Base-by-base conservation (phyloP, 2,329 filamentous ascomycete species). In the Botryosphaeria dothidea region DNA sequence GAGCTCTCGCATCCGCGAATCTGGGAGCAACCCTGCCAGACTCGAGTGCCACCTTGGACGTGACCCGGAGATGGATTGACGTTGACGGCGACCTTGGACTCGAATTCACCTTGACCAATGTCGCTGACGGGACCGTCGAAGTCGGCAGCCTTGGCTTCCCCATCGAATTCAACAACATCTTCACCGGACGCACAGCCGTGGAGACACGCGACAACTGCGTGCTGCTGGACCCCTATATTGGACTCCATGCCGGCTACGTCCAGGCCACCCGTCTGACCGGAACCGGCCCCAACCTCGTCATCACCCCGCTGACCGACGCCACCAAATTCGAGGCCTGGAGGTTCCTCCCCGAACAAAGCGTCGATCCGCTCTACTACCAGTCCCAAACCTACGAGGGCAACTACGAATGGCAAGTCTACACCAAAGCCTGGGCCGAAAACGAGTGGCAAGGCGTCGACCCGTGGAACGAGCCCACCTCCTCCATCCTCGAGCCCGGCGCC, bases 161-260 rank as follows among this genome's bases (percentile, higher is more conserved):
- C 0, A 80, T 85, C 21, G 84, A 86, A 70, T 86, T 88, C 76
- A 88, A 88, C 75, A 88, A 83, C 71, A 87, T 88, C 68, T 88
- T 88, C 69, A 86, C 81, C 13, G 77, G 78, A 49, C 80, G 84
- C 8, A 72, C 75, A 1, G 80, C 84, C 0, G 74, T 75, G 2
- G 80, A 85, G 6, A 86, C 82, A 6, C 80, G 83, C 62, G 72
- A 76, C 0, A 77, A 80, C 27, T 88, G 86, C 70, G 84, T 84
- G 0, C 78, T 88, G 3, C 79, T 83, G 0, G 86, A 88, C 64
- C 86, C 86, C 0, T 87, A 87, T 62, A 82, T 88, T n/a, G 86
- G 86, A 2, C 78, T 87, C 65, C 78, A 87, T 60, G 85, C 84
- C 0, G 86, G 86, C 0, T 85, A 86, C 64, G 78, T 88, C 43